These are phyloP conservation scores for Nicotiana rustica DNA, from an alignment of 305 asterid genomes.

Conservation along the genomic window DNA sequence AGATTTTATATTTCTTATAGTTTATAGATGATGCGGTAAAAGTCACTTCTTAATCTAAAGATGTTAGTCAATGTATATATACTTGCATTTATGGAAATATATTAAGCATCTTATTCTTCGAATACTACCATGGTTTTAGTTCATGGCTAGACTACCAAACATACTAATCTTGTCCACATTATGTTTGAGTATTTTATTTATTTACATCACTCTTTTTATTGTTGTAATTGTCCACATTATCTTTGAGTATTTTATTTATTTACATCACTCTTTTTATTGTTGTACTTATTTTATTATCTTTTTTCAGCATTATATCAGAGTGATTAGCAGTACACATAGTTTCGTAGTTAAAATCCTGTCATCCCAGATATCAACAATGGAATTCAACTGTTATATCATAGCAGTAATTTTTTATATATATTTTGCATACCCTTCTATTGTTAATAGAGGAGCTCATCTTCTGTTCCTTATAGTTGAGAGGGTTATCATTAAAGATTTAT, in stretches of 20 bases:
- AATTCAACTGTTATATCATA: no score
- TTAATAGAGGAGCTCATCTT: no score
- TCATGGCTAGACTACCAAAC: neutral
- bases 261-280: neutral
- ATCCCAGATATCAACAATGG: no score
- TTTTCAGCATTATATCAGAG: no score
- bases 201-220: neutral
- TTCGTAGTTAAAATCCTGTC: no score
- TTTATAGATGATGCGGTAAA: neutral
- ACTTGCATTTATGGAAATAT: neutral
- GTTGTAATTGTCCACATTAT: neutral
- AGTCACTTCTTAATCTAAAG: neutral
- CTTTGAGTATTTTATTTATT: neutral
- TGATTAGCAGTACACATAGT: no score
- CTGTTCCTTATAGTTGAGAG: no score
- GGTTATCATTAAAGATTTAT: no score
- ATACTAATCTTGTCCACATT: neutral
- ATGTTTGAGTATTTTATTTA: neutral
- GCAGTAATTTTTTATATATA: no score
- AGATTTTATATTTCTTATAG: no score
- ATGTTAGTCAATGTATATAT: neutral
- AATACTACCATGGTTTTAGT: neutral
- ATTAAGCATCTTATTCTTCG: neutral
- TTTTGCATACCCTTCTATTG: no score
- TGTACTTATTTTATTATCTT: neutral